Conservation (phyloP, 2,329 filamentous ascomycete species). For the Diaporthe helianthi region DNA sequence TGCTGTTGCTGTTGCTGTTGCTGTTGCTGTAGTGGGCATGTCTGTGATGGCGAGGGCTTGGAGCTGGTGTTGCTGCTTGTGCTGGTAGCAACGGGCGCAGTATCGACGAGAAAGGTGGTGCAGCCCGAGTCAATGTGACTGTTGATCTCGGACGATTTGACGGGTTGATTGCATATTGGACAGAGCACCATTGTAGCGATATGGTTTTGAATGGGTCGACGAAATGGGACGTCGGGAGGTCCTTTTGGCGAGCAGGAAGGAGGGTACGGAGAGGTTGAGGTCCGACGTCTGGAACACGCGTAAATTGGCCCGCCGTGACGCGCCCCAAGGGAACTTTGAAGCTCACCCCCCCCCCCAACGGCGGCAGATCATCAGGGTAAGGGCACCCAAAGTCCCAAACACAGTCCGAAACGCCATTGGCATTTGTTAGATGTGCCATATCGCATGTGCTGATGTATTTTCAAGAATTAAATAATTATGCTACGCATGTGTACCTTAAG, state of each 20-base stretch:
- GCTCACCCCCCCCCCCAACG: not conserved
- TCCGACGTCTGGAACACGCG: not conserved
- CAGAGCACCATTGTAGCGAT: slow-evolving; percentile 67
- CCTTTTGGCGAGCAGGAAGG: not conserved
- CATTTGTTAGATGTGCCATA: too few species aligned
- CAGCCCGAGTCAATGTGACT: slow-evolving; percentile 89
- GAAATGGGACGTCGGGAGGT: not conserved
- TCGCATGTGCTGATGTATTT: not conserved
- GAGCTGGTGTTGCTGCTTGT: slow-evolving; percentile 43
- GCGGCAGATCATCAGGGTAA: not conserved
- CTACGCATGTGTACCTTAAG: too few species aligned
- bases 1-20: not conserved
- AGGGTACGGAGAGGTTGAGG: not conserved
- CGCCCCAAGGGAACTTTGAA: not conserved
- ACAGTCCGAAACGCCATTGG: too few species aligned
- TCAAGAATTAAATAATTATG: slow-evolving; percentile 17
- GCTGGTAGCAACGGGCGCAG: slow-evolving; percentile 41
- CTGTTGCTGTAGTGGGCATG: slow-evolving; percentile 28
- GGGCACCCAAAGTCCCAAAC: too few species aligned
- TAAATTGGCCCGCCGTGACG: slow-evolving; percentile 22
- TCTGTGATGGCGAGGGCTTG: not conserved
- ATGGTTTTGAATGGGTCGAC: not conserved
- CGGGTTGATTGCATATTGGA: slow-evolving; percentile 79
- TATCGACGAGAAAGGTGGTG: slow-evolving; percentile 68
- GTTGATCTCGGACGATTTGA: slow-evolving; percentile 81